These are phyloP conservation scores for Tricholoma flavovirens DNA, from an alignment of 768 basidiomycete species.

Conservation along the genomic window DNA sequence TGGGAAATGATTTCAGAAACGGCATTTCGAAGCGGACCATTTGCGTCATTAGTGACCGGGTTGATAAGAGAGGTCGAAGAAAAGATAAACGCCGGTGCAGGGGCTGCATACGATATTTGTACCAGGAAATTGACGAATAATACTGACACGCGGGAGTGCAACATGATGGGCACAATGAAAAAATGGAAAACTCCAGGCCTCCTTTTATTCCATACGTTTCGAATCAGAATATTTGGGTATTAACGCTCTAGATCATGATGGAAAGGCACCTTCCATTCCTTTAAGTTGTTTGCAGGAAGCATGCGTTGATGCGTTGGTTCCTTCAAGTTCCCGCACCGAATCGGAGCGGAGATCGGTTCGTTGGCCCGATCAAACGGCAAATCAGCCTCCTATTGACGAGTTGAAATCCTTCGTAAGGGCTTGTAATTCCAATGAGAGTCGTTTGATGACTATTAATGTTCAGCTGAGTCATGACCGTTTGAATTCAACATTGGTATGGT, in stretches of 20 bases:
- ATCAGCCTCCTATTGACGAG: background rate
- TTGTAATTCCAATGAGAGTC: no score
- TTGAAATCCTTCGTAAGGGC: background rate
- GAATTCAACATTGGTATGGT: no score
- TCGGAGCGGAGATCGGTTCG: background rate
- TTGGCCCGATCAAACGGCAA: background rate
- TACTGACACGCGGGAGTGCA: background rate
- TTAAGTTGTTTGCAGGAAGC: background rate
- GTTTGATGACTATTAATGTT: no score
- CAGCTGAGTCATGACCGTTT: no score
- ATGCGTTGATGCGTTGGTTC: no score
- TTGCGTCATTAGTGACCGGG: background rate
- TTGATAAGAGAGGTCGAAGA: background rate
- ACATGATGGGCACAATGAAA: background rate
- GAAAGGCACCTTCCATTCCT: background rate
- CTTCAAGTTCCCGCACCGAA: background rate
- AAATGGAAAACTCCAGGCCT: background rate
- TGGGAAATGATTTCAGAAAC: slow-evolving; percentile 12
- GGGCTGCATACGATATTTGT: slow-evolving; percentile 3
- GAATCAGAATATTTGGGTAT: background rate
- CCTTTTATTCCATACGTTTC: background rate
- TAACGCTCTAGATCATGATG: background rate
- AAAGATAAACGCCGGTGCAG: background rate
- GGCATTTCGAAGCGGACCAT: slow-evolving; percentile 3
- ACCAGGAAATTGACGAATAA: background rate